Evolutionary conservation across 495 filamentous ascomycete species (phyloP).

Genomic region (Trypethelium eluteriae): DNA sequence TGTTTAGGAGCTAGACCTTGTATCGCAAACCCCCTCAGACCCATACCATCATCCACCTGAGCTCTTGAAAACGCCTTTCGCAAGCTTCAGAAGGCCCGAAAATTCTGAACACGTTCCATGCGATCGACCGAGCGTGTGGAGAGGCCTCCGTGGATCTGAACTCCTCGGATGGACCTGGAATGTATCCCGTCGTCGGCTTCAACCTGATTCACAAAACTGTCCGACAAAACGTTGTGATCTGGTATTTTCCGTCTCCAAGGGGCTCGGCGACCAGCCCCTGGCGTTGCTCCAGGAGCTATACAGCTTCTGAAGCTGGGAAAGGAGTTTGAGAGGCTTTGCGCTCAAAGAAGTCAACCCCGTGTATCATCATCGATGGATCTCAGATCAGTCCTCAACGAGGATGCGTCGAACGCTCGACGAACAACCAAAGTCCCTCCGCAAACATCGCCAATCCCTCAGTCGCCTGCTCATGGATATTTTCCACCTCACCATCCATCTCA

Average conservation of each 20-base stretch:
- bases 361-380: not conserved
- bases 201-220: not conserved
- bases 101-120: not conserved
- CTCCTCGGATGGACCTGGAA: not conserved
- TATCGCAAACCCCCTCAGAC: too few relatives aligned
- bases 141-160: not conserved
- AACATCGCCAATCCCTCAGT: not conserved
- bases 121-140: not conserved
- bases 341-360: not conserved
- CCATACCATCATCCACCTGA: too few relatives aligned
- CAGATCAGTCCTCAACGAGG: slow-evolving; percentile 3
- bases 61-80: too few relatives aligned
- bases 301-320: too few relatives aligned
- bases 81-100: not conserved
- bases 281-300: too few relatives aligned
- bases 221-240: not conserved
- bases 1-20: too few relatives aligned
- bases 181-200: not conserved
- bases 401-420: slow-evolving; percentile 5
- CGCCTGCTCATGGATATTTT: not conserved
- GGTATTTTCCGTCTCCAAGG: not conserved
- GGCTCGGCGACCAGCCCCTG: not conserved
- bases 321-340: not conserved
- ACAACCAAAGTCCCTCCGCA: not conserved
- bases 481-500: not conserved